Conservation (phyloP, 306 rosid genomes). For the apple (Malus domestica) region DNA sequence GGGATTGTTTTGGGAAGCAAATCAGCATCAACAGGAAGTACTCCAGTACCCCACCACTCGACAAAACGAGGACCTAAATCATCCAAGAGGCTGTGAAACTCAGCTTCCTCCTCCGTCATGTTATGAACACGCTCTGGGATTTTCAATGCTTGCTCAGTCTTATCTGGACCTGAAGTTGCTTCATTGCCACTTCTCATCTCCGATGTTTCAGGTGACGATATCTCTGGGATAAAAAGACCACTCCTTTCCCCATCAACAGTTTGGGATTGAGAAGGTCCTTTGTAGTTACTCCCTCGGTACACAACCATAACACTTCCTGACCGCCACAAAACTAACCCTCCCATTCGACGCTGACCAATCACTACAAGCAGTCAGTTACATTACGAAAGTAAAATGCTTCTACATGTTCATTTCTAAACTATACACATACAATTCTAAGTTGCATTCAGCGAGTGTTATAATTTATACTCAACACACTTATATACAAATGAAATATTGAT, state of each 20-base stretch:
- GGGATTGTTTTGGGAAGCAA: slow-evolving; percentile 70
- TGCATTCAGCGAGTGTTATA: not conserved
- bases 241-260: slow-evolving; percentile 41
- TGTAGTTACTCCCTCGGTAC: slow-evolving; percentile 73
- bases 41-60: slow-evolving; percentile 96
- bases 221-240: slow-evolving; percentile 59
- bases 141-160: slow-evolving; percentile 24
- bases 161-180: slow-evolving; percentile 30
- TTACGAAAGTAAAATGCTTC: not conserved
- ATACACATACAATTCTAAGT: not conserved
- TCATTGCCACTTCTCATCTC: slow-evolving; percentile 14
- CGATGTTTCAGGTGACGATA: slow-evolving; percentile 38
- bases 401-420: not conserved
- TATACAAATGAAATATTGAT: not conserved
- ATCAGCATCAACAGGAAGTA: slow-evolving; percentile 95
- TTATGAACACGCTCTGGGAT: slow-evolving; percentile 20
- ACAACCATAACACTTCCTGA: slow-evolving; percentile 91
- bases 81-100: slow-evolving; percentile 62
- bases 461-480: not conserved
- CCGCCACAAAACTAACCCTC: slow-evolving; percentile 85
- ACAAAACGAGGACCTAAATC: slow-evolving; percentile 87
- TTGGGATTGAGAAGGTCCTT: slow-evolving; percentile 44
- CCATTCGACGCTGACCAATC: slow-evolving; percentile 71
- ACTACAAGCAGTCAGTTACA: slow-evolving; percentile 48
- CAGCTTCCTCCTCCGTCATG: slow-evolving; percentile 68